Base-by-base conservation (phyloP, 2,329 filamentous ascomycete genomes). In the Decorospora gaudefroyi region DNA sequence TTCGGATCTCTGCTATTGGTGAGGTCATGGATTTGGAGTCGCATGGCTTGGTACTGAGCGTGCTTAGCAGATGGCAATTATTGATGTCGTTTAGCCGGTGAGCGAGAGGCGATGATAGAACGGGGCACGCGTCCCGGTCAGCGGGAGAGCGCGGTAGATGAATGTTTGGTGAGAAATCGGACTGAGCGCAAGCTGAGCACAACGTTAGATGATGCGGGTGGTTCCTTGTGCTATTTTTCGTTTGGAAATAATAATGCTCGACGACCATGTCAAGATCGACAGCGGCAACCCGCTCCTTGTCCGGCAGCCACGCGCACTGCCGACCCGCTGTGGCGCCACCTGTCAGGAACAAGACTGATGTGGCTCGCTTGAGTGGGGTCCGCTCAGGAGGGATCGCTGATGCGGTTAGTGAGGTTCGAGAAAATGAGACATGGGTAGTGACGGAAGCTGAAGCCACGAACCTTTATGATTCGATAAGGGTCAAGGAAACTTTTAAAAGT, bases 271-370 rank as follows among this genome's bases (percentile, higher is more conserved):
- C 22, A 38, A 39, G 48, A 55, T 55, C 46, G 52, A 43, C 52
- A 19, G 31, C 49, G 42, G 49, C 42, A 41, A 36, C 28, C 37
- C 22, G 41, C 17, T 33, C 22, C 28, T 26, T 29, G 29, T 29
- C 40, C 47, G 51, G 51, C 35, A 52, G 42, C 43, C 38, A 26
- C 42, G 33, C 26, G 27, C 40, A 45, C 25, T 53, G 43, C 53
- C 51, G 53, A 38, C 29, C 53, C 38, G 37, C 34, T 22, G 40
- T 46, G 45, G 46, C 55, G 55, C 47, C 47, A 58, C 47, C 26
- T 47, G 48, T 55, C 51, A 55, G 55, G 55, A 49, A 55, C 55
- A 43, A 40, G 53, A 37, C 36, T 21, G 29, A 36, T 30, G 25
- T 37, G 35, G 19, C 32, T 41, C 48, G 51, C 43, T 50, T 49